These are phyloP conservation scores for Trichoderma lentiforme DNA, from an alignment of 2,329 filamentous ascomycete genomes.

Conservation along the genomic window DNA sequence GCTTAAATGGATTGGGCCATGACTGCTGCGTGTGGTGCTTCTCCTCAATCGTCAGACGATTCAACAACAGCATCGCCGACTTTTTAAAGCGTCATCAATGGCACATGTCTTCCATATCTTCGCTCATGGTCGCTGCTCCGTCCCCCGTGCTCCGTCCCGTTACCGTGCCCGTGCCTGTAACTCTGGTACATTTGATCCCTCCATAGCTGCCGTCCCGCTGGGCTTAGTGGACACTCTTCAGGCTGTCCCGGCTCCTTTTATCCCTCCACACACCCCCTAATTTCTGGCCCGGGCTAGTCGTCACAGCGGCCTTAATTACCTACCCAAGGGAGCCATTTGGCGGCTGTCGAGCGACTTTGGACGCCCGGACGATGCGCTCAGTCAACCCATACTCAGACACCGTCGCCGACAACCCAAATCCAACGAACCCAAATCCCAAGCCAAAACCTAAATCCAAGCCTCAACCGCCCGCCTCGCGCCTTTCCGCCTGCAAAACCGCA, in stretches of 20 bases:
- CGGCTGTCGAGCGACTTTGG: not conserved
- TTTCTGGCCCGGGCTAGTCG: slow-evolving; percentile 12
- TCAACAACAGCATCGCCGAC: not conserved
- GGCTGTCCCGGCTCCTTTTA: slow-evolving; percentile 15
- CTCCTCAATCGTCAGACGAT: slow-evolving; percentile 5
- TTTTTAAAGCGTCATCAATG: not conserved
- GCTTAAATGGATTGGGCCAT: slow-evolving; percentile 9
- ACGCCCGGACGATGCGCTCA: slow-evolving; percentile 18
- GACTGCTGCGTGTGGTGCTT: slow-evolving; percentile 5
- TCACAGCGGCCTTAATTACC: slow-evolving; percentile 14
- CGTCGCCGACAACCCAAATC: slow-evolving; percentile 1
- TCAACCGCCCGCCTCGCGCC: slow-evolving; percentile 3
- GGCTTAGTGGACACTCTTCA: slow-evolving; percentile 1
- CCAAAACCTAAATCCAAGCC: not conserved
- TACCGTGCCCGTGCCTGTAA: not conserved
- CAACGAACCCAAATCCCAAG: not conserved
- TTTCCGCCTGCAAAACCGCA: slow-evolving; percentile 1
- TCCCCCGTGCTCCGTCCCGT: not conserved
- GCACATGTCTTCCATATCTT: not conserved
- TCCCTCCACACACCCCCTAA: slow-evolving; percentile 18
- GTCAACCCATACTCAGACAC: slow-evolving; percentile 17
- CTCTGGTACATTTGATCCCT: not conserved
- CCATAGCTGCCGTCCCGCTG: slow-evolving; percentile 2
- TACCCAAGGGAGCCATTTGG: not conserved
- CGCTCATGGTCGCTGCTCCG: not conserved